A percentile compares a stretch with the other conserved stretches of the same genome.
These are phyloP conservation scores for Acer campestre DNA, from an alignment of 345 rosid genomes.

Conservation along the genomic window DNA sequence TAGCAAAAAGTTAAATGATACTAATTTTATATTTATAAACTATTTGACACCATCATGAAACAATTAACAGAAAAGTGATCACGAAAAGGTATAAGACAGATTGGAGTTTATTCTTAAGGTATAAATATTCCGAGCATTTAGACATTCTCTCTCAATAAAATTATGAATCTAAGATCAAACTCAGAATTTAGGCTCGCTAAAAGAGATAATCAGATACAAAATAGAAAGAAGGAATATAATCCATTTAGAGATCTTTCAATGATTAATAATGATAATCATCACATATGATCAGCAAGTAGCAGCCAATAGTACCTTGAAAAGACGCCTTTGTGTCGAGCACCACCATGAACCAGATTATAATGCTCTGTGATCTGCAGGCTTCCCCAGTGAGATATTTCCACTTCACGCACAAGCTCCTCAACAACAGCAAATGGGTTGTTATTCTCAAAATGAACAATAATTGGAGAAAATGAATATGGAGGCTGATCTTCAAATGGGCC, in stretches of 20 bases:
- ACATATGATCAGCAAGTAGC: slow-evolving; percentile 12
- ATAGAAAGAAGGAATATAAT: background rate
- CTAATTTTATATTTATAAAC: background rate
- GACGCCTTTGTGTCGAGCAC: slow-evolving; percentile 94
- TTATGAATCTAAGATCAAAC: background rate
- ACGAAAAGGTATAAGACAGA: background rate
- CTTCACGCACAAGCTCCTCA: slow-evolving; percentile 92
- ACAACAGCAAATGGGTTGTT: slow-evolving; percentile 97
- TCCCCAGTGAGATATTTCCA: slow-evolving; percentile 99
- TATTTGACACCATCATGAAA: background rate
- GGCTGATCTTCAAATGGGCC: slow-evolving; percentile 84
- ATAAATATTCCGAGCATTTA: background rate
- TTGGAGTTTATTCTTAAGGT: background rate
- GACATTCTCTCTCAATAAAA: background rate
- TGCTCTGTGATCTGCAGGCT: slow-evolving; percentile 87
- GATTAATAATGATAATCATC: background rate
- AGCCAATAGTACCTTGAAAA: slow-evolving; percentile 77
- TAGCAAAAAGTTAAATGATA: background rate
- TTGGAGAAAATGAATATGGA: slow-evolving; percentile 75
- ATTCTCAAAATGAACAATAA: slow-evolving; percentile 86
- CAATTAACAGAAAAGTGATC: background rate
- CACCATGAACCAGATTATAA: slow-evolving; percentile 83
- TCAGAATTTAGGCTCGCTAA: slow-evolving; percentile 1
- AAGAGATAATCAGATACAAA: background rate
- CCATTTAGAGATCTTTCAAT: background rate